These are phyloP conservation scores for Leccinum disarticulatum DNA, from an alignment of 768 basidiomycete species.

Conservation along the genomic window DNA sequence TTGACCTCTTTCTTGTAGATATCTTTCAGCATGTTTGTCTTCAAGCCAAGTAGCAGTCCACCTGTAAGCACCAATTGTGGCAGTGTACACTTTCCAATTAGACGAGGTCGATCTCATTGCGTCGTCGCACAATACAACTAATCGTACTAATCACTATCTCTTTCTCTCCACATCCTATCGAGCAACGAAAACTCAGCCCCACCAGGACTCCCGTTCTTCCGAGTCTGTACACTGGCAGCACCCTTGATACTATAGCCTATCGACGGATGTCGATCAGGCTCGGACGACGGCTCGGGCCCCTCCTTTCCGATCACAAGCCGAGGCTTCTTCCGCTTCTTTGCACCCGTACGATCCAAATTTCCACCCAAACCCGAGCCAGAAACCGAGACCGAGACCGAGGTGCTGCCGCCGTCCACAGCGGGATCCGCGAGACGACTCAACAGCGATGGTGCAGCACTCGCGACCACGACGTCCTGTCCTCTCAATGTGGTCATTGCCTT, in stretches of 20 bases:
- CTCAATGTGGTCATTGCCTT: slow-evolving; percentile 18
- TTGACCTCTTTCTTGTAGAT: too few relatives aligned
- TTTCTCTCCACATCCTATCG: slow-evolving; percentile 34
- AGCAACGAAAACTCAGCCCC: slow-evolving; percentile 31
- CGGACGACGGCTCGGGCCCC: slow-evolving; percentile 21
- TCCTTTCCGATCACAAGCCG: not conserved
- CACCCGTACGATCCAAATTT: slow-evolving; percentile 16
- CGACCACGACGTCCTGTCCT: slow-evolving; percentile 24
- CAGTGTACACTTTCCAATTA: not conserved
- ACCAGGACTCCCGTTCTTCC: slow-evolving; percentile 16
- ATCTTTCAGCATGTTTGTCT: not conserved
- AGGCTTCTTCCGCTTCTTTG: slow-evolving; percentile 20
- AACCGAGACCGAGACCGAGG: not conserved
- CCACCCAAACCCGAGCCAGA: slow-evolving; percentile 10
- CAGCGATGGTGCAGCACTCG: slow-evolving; percentile 36
- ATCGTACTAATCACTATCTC: slow-evolving; percentile 27
- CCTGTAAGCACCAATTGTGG: slow-evolving; percentile 4
- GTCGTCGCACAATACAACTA: slow-evolving; percentile 18
- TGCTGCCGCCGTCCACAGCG: slow-evolving; percentile 13
- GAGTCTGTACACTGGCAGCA: slow-evolving; percentile 39
- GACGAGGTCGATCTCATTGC: slow-evolving; percentile 8
- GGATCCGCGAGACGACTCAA: slow-evolving; percentile 41
- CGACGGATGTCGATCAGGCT: slow-evolving; percentile 35
- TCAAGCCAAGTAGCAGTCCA: too few relatives aligned
- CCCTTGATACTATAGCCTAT: slow-evolving; percentile 57